These are phyloP conservation scores for Lathyrus oleraceus DNA, from an alignment of 306 rosid genomes.

Conservation along the genomic window DNA sequence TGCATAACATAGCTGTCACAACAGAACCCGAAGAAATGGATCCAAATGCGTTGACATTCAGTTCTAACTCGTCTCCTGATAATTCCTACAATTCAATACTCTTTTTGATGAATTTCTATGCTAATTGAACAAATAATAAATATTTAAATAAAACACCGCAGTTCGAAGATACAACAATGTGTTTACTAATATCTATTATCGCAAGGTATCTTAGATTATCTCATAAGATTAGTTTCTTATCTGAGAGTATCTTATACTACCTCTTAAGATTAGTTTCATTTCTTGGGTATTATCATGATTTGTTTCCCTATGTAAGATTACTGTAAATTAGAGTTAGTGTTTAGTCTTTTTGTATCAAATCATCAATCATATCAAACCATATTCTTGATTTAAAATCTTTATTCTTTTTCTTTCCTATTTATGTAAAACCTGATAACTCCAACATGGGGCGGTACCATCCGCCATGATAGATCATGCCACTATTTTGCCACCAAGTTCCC, in stretches of 20 bases:
- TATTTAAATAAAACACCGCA: constrained; percentile 10
- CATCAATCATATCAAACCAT: constrained; percentile 10
- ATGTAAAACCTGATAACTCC: background rate
- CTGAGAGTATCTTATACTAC: background rate
- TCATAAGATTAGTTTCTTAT: background rate
- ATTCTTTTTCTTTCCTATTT: background rate
- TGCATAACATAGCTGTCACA: constrained; percentile 63
- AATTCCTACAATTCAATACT: constrained; percentile 60
- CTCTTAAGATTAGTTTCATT: background rate
- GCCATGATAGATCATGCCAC: background rate
- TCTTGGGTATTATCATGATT: background rate
- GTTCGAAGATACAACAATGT: background rate
- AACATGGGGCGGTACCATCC: background rate
- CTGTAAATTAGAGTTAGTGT: background rate
- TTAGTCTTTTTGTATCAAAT: background rate
- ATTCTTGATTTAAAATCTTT: background rate
- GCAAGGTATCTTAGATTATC: background rate
- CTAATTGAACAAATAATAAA: constrained; percentile 22
- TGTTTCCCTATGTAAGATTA: background rate
- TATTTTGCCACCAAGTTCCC: background rate
- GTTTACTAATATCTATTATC: background rate
- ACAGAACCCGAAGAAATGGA: constrained; percentile 60
- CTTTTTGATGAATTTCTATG: constrained; percentile 17
- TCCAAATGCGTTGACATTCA: constrained; percentile 61
- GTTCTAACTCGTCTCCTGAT: constrained; percentile 65